Evolutionary conservation across 2,329 filamentous ascomycete genomes (phyloP).

Genomic region (Hypoxylon sp.): DNA sequence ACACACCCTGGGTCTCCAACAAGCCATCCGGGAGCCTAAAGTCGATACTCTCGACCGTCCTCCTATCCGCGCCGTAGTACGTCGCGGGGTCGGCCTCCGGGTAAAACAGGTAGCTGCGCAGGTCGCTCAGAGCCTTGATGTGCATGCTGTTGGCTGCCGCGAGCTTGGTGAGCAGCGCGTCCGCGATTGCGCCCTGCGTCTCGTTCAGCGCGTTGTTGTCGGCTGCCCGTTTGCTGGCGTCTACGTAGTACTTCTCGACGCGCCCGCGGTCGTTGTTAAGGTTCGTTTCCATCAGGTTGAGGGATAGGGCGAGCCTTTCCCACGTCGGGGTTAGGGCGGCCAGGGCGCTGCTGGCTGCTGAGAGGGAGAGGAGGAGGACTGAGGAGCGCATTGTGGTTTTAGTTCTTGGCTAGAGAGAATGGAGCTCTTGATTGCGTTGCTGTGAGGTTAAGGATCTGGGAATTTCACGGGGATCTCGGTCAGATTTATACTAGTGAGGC

Average conservation of each 20-base stretch:
- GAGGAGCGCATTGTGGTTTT: slow-evolving; percentile 21
- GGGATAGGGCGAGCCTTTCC: slow-evolving; percentile 27
- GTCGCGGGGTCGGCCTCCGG: slow-evolving; percentile 27
- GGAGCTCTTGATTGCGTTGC: neutral
- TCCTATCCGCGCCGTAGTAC: slow-evolving; percentile 26
- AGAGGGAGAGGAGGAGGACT: neutral
- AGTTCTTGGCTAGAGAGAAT: neutral
- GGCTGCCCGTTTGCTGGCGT: slow-evolving; percentile 11
- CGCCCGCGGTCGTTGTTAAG: slow-evolving; percentile 30
- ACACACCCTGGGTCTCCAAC: slow-evolving; percentile 37
- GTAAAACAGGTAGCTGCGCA: slow-evolving; percentile 37
- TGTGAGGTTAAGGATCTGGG: neutral
- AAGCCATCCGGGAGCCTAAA: slow-evolving; percentile 25
- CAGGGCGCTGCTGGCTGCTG: slow-evolving; percentile 3
- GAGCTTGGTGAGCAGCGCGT: slow-evolving; percentile 15
- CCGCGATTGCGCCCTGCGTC: slow-evolving; percentile 26
- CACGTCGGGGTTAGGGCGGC: slow-evolving; percentile 17
- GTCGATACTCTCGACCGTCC: slow-evolving; percentile 23
- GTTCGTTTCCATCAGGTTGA: slow-evolving; percentile 33
- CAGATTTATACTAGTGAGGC: slow-evolving; percentile 18
- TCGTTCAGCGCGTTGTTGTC: slow-evolving; percentile 36
- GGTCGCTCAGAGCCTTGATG: slow-evolving; percentile 28
- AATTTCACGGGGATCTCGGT: neutral
- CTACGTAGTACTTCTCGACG: slow-evolving; percentile 19
- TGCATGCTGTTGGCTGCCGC: slow-evolving; percentile 35